These are phyloP conservation scores for Penicillium vulpinum DNA, from an alignment of 2,329 filamentous ascomycete species.

Conservation along the genomic window DNA sequence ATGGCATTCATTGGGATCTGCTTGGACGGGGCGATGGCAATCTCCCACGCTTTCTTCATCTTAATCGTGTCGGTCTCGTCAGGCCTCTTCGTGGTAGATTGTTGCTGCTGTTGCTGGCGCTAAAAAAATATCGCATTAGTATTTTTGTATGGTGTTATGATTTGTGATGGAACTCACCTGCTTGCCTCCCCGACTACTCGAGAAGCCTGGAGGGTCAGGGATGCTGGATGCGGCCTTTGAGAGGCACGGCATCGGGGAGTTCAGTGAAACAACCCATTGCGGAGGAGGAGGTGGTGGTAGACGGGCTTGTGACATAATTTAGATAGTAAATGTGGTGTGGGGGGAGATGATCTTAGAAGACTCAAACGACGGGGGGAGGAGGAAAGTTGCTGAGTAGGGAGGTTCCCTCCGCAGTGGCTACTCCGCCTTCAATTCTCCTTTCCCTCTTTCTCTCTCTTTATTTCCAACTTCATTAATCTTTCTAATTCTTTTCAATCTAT, in stretches of 20 bases:
- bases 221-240: constrained; percentile 63
- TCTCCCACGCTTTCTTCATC: constrained; percentile 98
- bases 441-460: constrained; percentile 16
- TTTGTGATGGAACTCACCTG: constrained; percentile 45
- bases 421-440: constrained; percentile 27
- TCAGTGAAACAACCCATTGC: constrained; percentile 80
- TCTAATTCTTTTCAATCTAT: constrained; percentile 1
- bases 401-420: constrained; percentile 31
- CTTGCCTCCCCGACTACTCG: constrained; percentile 54
- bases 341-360: constrained; percentile 7
- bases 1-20: constrained; percentile 96
- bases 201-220: constrained; percentile 84
- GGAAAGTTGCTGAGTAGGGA: constrained; percentile 15
- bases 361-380: constrained; percentile 12
- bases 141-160: background rate
- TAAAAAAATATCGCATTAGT: constrained; percentile 7
- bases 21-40: constrained; percentile 90
- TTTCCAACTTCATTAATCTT: constrained; percentile 10
- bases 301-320: constrained; percentile 21
- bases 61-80: constrained; percentile 94
- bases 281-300: constrained; percentile 56
- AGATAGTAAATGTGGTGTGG: constrained; percentile 8
- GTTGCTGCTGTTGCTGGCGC: constrained; percentile 37
- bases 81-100: constrained; percentile 43
- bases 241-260: constrained; percentile 66